Evolutionary conservation across 2,329 filamentous ascomycete genomes (phyloP), one percentile per base, ranked within the genome.

Genomic region (Aspergillus calidoustus): DNA sequence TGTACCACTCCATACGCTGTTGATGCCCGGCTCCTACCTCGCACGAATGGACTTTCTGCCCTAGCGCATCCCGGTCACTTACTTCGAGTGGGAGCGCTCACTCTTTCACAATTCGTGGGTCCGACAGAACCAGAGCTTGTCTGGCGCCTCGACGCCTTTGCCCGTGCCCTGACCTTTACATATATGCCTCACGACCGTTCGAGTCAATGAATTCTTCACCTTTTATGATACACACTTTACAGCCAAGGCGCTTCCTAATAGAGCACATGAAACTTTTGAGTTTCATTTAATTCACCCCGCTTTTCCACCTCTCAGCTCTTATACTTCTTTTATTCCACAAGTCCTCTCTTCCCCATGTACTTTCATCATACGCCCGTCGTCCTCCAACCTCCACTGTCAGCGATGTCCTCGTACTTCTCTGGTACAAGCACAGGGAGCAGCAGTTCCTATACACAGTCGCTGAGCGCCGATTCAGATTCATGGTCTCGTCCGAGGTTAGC

Each of bases 401-500:
- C 73, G 66, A 71, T 72, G 61, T 71, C 74, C 61, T 69, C 67
- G 60, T 71, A 75, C 50, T 69, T 75, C 43, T 72, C 74, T 49
- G 66, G 70, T 58, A 63, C 67, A 46, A 66, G 72, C 60, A 66
- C 69, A 61, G 68, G 34, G 4, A 41, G 67, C 44, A 68, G 72
- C 43, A 69, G 72, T 54, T 71, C 71, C 56, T 69, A 69, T 57
- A 72, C 70, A 56, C 68, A 70, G 54, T 70, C 75, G 22, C 62
- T 70, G 54, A 71, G 69, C 63, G 66, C 69, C 60, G 72, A 72
- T 63, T 66, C 73, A 46, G 74, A 77, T 60, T 64, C 69, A 46
- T 71, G 72, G 65, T 71, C 72, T 70, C 72, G 71, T 63, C 68
- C 72, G 60, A 77, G 75, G 76, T 77, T 58, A 75, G 74, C 72